These are phyloP conservation scores for Thalassiosira hispida DNA, from an alignment of 352 stramenopile genomes.

Conservation along the genomic window DNA sequence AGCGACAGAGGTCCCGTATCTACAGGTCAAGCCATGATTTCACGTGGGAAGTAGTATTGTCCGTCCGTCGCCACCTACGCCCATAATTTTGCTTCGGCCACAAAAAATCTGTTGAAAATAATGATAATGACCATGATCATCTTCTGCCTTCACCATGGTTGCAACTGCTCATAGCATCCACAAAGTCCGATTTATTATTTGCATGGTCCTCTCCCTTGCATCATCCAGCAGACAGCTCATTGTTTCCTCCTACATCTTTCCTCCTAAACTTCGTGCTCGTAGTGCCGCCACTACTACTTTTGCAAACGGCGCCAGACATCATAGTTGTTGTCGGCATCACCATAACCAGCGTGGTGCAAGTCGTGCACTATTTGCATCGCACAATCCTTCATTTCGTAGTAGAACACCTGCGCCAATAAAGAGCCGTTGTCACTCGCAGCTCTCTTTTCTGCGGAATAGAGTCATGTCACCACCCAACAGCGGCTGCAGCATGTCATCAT, in stretches of 20 bases:
- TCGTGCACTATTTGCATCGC: neutral
- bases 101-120: no score
- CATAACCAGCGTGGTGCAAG: neutral
- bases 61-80: no score
- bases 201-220: slow-evolving; percentile 5
- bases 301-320: neutral
- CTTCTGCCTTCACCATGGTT: slow-evolving; percentile 1
- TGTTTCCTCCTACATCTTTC: neutral
- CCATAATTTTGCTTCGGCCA: no score
- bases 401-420: neutral
- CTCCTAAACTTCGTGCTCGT: neutral
- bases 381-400: neutral
- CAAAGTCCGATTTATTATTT: neutral
- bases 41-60: no score
- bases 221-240: neutral
- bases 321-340: neutral
- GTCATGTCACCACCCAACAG: neutral
- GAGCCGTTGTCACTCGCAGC: neutral
- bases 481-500: neutral
- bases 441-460: neutral
- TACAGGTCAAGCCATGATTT: no score
- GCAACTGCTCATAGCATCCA: neutral
- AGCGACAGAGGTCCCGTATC: no score
- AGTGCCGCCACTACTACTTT: slow-evolving; percentile 5
- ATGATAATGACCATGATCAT: no score